Conservation (phyloP, 805 yeast species). For the Candida mattraensis region DNA sequence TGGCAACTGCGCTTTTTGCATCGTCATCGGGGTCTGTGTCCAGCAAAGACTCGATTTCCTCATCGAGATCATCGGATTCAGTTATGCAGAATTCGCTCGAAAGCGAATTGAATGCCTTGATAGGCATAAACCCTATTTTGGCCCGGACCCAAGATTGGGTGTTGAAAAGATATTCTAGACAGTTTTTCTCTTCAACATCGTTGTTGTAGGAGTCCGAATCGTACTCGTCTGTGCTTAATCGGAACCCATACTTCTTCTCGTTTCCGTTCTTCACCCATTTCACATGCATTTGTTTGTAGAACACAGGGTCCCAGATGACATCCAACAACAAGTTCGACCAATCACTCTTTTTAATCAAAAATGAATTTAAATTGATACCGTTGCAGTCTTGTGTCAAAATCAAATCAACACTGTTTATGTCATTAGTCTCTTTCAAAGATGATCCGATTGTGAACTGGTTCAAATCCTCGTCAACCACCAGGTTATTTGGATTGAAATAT, state of each 20-base stretch:
- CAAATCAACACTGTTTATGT: slow-evolving; percentile 37
- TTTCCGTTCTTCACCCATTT: slow-evolving; percentile 31
- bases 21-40: slow-evolving; percentile 13
- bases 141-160: slow-evolving; percentile 42
- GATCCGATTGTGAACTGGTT: slow-evolving; percentile 22
- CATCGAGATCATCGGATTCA: slow-evolving; percentile 29
- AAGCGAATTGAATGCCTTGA: slow-evolving; percentile 37
- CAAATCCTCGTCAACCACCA: slow-evolving; percentile 33
- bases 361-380: slow-evolving; percentile 42
- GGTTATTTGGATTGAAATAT: slow-evolving; percentile 38
- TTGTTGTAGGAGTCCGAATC: slow-evolving; percentile 37
- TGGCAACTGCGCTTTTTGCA: slow-evolving; percentile 8
- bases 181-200: slow-evolving; percentile 39
- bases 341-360: slow-evolving; percentile 37
- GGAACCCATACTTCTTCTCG: slow-evolving; percentile 29
- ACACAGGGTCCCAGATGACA: slow-evolving; percentile 41
- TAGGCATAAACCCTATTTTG: slow-evolving; percentile 40
- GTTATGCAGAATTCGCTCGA: slow-evolving; percentile 39
- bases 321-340: slow-evolving; percentile 41
- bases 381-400: slow-evolving; percentile 42
- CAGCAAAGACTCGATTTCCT: slow-evolving; percentile 23
- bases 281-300: slow-evolving; percentile 37
- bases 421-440: slow-evolving; percentile 22
- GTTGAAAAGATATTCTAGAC: slow-evolving; percentile 38
- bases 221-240: slow-evolving; percentile 28